Evolutionary conservation across 495 filamentous ascomycete species (phyloP).

Genomic region (Stereocaulon alpinum): DNA sequence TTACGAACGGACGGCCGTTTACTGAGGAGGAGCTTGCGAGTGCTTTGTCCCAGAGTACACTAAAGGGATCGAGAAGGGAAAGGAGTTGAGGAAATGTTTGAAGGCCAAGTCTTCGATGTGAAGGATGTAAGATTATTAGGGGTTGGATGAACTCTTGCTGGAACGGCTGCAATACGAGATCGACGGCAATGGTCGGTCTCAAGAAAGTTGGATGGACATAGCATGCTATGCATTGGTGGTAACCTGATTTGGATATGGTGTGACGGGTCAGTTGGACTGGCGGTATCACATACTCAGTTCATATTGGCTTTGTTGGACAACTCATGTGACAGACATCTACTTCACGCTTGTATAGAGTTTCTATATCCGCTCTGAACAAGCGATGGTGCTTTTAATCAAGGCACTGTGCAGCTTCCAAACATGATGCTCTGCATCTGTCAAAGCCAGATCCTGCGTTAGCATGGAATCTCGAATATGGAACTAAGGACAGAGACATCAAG

Average conservation of each 20-base stretch:
- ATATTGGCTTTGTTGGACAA: not conserved
- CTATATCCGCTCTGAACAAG: not conserved
- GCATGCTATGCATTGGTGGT: not conserved
- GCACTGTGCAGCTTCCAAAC: not conserved
- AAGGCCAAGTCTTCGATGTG: not conserved
- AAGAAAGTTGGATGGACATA: not conserved
- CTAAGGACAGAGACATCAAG: not conserved
- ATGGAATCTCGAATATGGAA: not conserved
- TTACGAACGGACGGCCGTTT: conserved; percentile 20
- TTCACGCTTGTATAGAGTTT: not conserved
- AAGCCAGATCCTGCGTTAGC: not conserved
- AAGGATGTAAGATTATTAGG: not conserved
- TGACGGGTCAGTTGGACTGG: not conserved
- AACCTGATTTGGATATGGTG: not conserved
- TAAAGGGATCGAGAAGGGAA: conserved; percentile 12
- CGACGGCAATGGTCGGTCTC: not conserved
- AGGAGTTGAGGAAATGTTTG: not conserved
- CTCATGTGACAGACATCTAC: not conserved
- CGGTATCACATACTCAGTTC: not conserved
- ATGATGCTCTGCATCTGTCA: not conserved
- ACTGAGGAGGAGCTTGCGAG: conserved; percentile 22
- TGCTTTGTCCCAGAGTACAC: conserved; percentile 22
- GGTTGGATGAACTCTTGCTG: not conserved
- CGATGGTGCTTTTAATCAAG: not conserved
- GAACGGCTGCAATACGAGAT: not conserved